phyloP scores from a whole-genome alignment of 331 rosid genomes.

The Malus hybrid region DNA sequence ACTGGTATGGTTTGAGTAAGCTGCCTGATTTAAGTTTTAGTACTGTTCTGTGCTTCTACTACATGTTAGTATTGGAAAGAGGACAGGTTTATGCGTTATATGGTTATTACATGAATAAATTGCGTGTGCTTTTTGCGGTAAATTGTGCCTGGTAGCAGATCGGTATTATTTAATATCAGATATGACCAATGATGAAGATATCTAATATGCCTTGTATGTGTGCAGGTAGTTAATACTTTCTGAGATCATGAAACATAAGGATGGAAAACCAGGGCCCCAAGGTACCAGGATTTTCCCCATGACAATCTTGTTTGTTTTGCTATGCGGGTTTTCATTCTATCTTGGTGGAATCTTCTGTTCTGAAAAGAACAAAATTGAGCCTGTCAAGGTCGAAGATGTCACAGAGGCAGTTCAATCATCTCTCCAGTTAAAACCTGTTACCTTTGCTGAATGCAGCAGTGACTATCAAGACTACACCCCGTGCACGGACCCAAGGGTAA shows the following conservation, averaged over 20 bases:
- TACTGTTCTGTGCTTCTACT: no score
- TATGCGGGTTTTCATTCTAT: slow-evolving; percentile 81
- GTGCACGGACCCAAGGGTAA: slow-evolving; percentile 97
- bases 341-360: slow-evolving; percentile 76
- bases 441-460: slow-evolving; percentile 56
- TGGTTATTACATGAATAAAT: background rate
- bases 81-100: no score
- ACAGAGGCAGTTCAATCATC: slow-evolving; percentile 38
- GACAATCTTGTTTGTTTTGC: slow-evolving; percentile 39
- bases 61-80: no score
- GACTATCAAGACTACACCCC: slow-evolving; percentile 94
- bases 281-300: slow-evolving; percentile 39
- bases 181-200: background rate
- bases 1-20: background rate
- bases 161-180: background rate
- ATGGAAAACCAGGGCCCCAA: slow-evolving; percentile 63
- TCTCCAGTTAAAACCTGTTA: slow-evolving; percentile 41
- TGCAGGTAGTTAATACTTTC: slow-evolving; percentile 38
- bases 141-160: background rate
- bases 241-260: slow-evolving; percentile 76
- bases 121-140: background rate
- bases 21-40: background rate
- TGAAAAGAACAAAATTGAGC: slow-evolving; percentile 29
- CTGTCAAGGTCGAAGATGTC: slow-evolving; percentile 17
- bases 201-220: background rate